Base-by-base conservation (phyloP, 768 basidiomycete species). In the Hypholoma fasciculare region DNA sequence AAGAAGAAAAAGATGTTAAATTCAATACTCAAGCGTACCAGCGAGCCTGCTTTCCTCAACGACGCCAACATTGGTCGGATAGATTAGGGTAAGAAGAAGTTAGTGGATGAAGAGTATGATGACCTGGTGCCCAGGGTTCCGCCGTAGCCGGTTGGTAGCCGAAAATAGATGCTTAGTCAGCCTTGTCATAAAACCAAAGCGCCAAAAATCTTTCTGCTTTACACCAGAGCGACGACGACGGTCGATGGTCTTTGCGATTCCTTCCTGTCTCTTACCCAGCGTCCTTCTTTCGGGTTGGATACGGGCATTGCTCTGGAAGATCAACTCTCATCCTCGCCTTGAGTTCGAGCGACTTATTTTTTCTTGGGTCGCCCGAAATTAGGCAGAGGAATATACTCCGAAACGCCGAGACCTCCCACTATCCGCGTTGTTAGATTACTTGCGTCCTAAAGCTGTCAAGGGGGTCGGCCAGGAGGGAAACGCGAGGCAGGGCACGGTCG, bases 171-270 rank as follows among this genome's bases (percentile, higher is more conserved):
- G 73, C 71, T 79, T 75, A 76, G 75, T 86, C 78, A 87, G 75
- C 83, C 68, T 14, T 12, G 5, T 27, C 37, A 37, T 58, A 58
- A 57, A 63, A 61, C 61, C 61, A 38, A 42, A 38, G 36, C 50
- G 50, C 37, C 19, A 52, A 63, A 46, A 60, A 56, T 52, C 52
- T 62, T 55, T 54, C 61, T 57, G 63, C 62, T 61, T 65, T 52
- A 55, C 30, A 71, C 80, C 87, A 86, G 85, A 85, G 82, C 79
- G 86, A 87, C 81, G 90, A 92, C 79, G 90, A 92, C 90, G 89
- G 87, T 79, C 70, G 83, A 80, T 66, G 53, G 64, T 61, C 65
- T 66, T 58, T 59, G 49, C 53, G 58, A 63, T 57, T 68, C 23
- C 77, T 80, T 80, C 86, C 87, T 82, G 89, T 91, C 90, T 91